Base-by-base conservation (phyloP, 2,329 filamentous ascomycete species). In the Fusarium pseudoanthophilum region DNA sequence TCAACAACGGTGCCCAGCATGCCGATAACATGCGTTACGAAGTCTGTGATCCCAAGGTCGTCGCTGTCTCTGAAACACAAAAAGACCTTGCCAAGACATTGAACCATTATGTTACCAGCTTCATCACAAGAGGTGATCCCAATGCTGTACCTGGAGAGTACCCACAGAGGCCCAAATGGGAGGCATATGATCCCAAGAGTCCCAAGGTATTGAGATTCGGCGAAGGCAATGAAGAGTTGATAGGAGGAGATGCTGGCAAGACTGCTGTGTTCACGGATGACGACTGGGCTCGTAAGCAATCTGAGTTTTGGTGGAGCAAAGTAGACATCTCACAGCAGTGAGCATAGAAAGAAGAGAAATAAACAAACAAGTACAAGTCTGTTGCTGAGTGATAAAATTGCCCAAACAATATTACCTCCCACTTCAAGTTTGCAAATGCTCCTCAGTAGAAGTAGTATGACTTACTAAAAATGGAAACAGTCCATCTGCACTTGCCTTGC, bases 1-100 rank as follows among this genome's bases (percentile, higher is more conserved):
- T 86, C 2, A 71, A 84, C 18, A 82, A 82, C 14, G 84, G 86
- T 1, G 86, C 86, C 1, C 83, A 82, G 21, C 86, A 88, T 64
- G 86, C 75, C 1, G 85, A 87, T 60, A 86, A 87, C 39, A 83
- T 85, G 80, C 74, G 78, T 16, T 87, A 87, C 60, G 86, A 88
- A 75, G 81, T 80, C 3, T 84, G 80, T 24, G 83, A 83, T 34
- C 78, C 79, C 2, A 78, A 64, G 0, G 80, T 84, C 0, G 71
- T 80, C 1, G 74, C 63, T 0, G 68, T 83, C 5, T 86, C 85
- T 2, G 40, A 74, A 9, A 77, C 80, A 0, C 86, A 87, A 69
- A 80, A 81, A 21, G 80, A 84, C 55, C 64, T 88, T 1, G 79
- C 85, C 1, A 82, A 81, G 6, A 82, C 78, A 1, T 60, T 86